These are phyloP conservation scores for Parmelia sp. DNA, from an alignment of 495 filamentous ascomycete species.

Conservation along the genomic window DNA sequence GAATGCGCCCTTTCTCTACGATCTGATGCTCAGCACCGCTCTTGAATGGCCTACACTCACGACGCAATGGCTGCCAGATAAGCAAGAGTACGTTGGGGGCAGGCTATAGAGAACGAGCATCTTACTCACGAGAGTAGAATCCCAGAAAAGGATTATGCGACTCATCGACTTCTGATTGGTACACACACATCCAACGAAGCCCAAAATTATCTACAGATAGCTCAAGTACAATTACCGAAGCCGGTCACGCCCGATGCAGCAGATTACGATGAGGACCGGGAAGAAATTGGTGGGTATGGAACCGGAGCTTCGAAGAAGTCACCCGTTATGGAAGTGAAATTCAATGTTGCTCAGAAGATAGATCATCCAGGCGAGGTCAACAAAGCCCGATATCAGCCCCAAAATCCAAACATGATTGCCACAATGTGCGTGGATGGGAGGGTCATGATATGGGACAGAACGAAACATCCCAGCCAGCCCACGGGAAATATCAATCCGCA, in stretches of 20 bases:
- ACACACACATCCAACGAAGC: conserved; percentile 87
- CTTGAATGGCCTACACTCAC: conserved; percentile 98
- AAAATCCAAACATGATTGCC: conserved; percentile 95
- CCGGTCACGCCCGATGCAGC: conserved; percentile 61
- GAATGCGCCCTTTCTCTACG: conserved; percentile 96
- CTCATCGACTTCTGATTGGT: conserved; percentile 84
- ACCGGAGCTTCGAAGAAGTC: conserved; percentile 53
- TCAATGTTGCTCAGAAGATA: conserved; percentile 89
- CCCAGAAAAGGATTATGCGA: conserved; percentile 78
- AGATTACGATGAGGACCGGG: conserved; percentile 85
- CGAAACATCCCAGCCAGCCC: conserved; percentile 76
- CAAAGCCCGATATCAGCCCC: conserved; percentile 95
- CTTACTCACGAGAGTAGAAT: conserved; percentile 41
- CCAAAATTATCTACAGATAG: conserved; percentile 92
- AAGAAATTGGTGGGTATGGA: conserved; percentile 91
- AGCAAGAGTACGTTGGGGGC: conserved; percentile 60
- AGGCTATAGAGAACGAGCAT: neutral
- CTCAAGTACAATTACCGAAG: conserved; percentile 84
- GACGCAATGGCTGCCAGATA: conserved; percentile 96
- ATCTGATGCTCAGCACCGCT: conserved; percentile 88
- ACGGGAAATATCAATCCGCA: conserved; percentile 69
- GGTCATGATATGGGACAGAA: conserved; percentile 89
- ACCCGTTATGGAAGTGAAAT: conserved; percentile 63
- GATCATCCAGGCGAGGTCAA: conserved; percentile 96
- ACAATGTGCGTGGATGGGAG: conserved; percentile 84